Base-by-base conservation (phyloP, 2,329 filamentous ascomycete genomes). In the Macrophomina tecta region DNA sequence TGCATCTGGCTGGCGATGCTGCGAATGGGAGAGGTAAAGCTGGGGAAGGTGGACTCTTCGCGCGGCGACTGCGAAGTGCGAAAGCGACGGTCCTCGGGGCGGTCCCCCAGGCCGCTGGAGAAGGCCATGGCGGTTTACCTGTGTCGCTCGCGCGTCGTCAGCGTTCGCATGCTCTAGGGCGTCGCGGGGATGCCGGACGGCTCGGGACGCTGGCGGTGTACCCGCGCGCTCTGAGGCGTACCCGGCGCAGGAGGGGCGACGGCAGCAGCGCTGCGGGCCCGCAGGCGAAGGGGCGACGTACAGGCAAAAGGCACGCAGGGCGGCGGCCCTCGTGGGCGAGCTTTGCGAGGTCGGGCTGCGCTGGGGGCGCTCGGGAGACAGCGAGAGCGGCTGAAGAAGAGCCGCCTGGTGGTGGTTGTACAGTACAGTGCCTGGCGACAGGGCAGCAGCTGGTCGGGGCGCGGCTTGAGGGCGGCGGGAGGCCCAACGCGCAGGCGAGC, bases 1-100 rank as follows among this genome's bases (percentile, higher is more conserved):
- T 82, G 84, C 78, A 89, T 84, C 75, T 89, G 87, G 75, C 83
- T 84, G 75, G 87, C 86, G 79, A 90, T 90, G 77, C 80, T 79
- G 70, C 91, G 89, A 73, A 88, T 87, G 75, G 80, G 89, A 74
- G 91, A 90, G 74, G 90, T 89, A 79, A 93, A 88, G 72, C 89
- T 87, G 76, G 90, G 88, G 82, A 93, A 91, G 71, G 89, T 83
- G 34, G 64, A 61, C 75, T 97, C 93, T 81, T 90, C 91, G 73
- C 89, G 88, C 66, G 92, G 88, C 72, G 91, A 91, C 80, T 91
- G 89, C 80, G 93, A 90, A 76, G 87, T 86, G 73, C 90, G 89
- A 81, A 91, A 94, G 78, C 90, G 90, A 80, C 92, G 84, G 81
- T 93, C 91, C 81, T 94, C 91, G 86, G 92, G 91, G 77, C 86